phyloP scores from a whole-genome alignment of 768 basidiomycete genomes.

The Kwoniella bestiolae region DNA sequence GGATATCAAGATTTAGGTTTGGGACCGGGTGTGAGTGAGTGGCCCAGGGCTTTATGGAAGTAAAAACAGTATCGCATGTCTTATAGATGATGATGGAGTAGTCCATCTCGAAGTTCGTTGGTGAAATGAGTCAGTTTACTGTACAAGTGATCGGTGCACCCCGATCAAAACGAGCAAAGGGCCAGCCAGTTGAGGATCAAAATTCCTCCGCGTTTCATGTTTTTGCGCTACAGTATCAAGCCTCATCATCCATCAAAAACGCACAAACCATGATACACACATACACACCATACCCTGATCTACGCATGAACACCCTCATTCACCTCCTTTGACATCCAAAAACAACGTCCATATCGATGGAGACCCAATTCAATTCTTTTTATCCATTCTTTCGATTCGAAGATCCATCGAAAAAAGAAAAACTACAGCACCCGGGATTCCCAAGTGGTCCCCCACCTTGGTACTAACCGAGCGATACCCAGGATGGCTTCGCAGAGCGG shows the following conservation, averaged over 20 bases:
- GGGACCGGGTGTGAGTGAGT: too few species aligned
- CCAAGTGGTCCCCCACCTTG: background rate
- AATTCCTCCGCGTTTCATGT: background rate
- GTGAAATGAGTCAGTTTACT: too few species aligned
- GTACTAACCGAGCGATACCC: background rate
- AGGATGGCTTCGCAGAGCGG: background rate
- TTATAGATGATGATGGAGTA: too few species aligned
- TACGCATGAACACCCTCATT: background rate
- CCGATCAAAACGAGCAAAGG: background rate
- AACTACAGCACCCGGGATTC: background rate
- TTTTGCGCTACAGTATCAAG: background rate
- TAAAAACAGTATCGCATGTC: too few species aligned
- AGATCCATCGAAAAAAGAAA: background rate
- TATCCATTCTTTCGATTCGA: too few species aligned
- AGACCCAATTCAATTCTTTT: too few species aligned
- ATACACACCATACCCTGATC: background rate
- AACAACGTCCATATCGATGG: too few species aligned
- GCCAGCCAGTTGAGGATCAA: too few species aligned
- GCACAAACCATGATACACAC: background rate
- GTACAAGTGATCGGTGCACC: too few species aligned
- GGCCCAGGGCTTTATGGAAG: too few species aligned
- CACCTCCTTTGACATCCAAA: background rate
- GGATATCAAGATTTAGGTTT: background rate
- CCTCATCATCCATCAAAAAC: background rate
- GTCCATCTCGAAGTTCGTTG: too few species aligned